Base-by-base conservation (phyloP, 441 rosid species). In the Croton laevigatus region DNA sequence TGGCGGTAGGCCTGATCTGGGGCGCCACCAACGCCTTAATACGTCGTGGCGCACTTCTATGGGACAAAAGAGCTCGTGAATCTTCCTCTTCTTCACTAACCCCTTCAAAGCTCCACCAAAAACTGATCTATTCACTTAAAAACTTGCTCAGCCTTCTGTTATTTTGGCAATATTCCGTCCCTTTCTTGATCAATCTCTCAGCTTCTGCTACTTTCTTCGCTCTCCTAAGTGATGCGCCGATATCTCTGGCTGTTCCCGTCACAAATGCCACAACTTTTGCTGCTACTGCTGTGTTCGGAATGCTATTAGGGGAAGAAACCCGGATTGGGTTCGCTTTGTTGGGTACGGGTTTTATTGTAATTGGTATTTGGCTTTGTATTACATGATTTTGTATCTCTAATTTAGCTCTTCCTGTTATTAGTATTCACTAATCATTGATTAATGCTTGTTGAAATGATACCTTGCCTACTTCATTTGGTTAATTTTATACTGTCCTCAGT, bases 131-230 rank as follows among this genome's bases (percentile, higher is more conserved):
- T 17, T 62, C 83, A 22, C 52, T 91, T 38, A 75, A 82, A 3
- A 75, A 71, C 55, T 87, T 90, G 89, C 72, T 91, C 65, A 74
- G 70, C 48, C 91, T 94, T 65, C 76, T 94, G 58, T 68, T 90
- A 59, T 85, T 94, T 71, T 94, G 98, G 97, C 97, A 94, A 68
- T 91, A 94, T 80, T 84, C 98, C 0, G 68, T 91, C 52, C 98
- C 98, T 59, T 91, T 91, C 85, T 59, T 87, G 71, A 54, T 91
- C 65, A 94, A 91, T 67, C 91, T 94, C 69, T 91, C 97, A 0
- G 95, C 97, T 54, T 94, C 97, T n/a, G 97, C 95, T 63, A 81
- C 91, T 27, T 91, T 94, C 85, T 91, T 94, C 79, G 80, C 89
- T 38, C 79, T 94, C 69, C 77, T 94, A 36, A 76, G 90, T 69